Evolutionary conservation across 306 rosid genomes (phyloP).

Genomic region (Styphnolobium japonicum): DNA sequence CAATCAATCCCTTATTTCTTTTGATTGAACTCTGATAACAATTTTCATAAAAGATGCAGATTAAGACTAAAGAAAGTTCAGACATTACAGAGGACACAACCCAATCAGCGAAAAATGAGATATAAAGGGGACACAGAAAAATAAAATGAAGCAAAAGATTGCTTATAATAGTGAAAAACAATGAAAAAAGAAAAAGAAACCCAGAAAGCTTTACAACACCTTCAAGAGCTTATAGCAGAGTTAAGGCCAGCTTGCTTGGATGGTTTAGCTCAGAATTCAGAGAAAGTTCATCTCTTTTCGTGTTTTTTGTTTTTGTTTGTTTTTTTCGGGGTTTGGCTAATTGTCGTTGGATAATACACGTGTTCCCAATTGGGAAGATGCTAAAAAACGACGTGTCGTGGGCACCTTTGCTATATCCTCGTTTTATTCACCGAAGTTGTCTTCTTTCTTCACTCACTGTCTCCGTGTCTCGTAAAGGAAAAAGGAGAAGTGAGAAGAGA

Average conservation of each 20-base stretch:
- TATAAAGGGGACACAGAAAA: neutral
- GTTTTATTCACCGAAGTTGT: neutral
- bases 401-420: neutral
- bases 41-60: neutral
- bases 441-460: no score
- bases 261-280: neutral
- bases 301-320: neutral
- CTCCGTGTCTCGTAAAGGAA: no score
- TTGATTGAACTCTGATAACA: neutral
- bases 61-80: neutral
- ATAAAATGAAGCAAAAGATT: neutral
- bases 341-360: neutral
- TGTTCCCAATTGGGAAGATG: neutral
- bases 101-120: neutral
- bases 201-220: neutral
- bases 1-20: neutral
- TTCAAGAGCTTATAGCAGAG: neutral
- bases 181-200: neutral
- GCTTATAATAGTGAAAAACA: slow-evolving; percentile 12
- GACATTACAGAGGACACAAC: neutral
- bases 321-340: neutral
- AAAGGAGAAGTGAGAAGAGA: no score
- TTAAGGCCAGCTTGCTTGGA: neutral
- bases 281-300: neutral
- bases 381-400: slow-evolving; percentile 33